Base-by-base conservation (phyloP, 495 filamentous ascomycete species). In the Aspergillus avenaceus region DNA sequence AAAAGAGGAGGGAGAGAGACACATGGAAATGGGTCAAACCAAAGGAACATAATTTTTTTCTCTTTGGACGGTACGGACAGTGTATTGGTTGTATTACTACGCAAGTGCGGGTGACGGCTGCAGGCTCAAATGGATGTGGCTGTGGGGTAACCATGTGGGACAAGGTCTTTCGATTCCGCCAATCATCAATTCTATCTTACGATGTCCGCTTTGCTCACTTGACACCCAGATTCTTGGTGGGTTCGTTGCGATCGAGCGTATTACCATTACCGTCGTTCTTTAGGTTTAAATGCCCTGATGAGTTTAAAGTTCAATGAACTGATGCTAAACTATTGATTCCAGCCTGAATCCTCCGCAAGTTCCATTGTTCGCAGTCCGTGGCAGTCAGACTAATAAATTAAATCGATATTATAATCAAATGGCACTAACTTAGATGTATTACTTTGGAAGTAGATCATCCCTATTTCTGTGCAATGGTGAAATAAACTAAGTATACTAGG, bases 101-200 rank as follows among this genome's bases (percentile, higher is more conserved):
- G 41, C 41, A 19, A 28, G 45, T 43, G 48, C 48, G 48, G 48
- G 38, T 50, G 48, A 50, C 38, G 40, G 40, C 26, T 29, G 32
- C 19, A 40, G 43, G 44, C 44, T 44, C 52, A 41, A 54, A 54
- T 36, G 42, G 46, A 47, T 47, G 46, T 27, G 24, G 38, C 41
- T 55, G 52, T 41, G 47, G 52, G 16, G 24, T 6, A 16, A 12
- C 19, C 14, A n/a, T 25, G 49, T 47, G 52, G 26, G 41, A 24
- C 41, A 25, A 27, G 21, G 9, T 42, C 26, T 25, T 31, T 41
- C 7, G 2, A 19, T 14, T 13, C 6, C 28, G 31, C 46, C 52
- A 48, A 55, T 49, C 18, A 26, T 8, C 8, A 23, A 9, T 11
- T 22, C 11, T 9, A 23, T 43, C 36, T 42, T 40, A 45, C 34